Base-by-base conservation (phyloP, 2,329 filamentous ascomycete species). In the Monilinia laxa region DNA sequence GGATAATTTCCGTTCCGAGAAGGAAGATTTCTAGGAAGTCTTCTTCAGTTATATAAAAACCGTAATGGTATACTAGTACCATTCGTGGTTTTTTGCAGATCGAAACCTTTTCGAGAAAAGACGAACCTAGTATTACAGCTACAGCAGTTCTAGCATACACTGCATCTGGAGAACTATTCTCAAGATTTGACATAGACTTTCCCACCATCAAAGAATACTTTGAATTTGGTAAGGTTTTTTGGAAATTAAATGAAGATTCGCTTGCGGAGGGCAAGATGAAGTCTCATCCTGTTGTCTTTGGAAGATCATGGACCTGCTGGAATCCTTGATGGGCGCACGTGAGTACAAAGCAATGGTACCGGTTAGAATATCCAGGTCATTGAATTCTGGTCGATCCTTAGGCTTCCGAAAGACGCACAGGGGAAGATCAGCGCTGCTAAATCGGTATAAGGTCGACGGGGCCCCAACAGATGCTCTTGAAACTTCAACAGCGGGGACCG, bases 91-190 rank as follows among this genome's bases (percentile, higher is more conserved):
- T 28, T 18, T 18, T 59, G 2, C 38, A 14, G 4, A 45, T 42
- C 7, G 56, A 45, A 5, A 45, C 18, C 14, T 64, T 55, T 23
- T 6, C 38, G 0, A n/a, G 38, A 14, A 55, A 64, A 18, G 25
- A 55, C 20, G 60, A 64, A 28, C 38, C 25, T 12, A 55, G 55
- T 11, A 9, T 64, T 4, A 47, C 10, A n/a, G 51, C 60, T 42
- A 53, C 16, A 9, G 49, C 35, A 31, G 9, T 40, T n/a, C 35
- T 64, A 16, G 62, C 38, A n/a, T 64, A 49, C 40, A 64, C 62
- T 28, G 38, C 25, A 5, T 6, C 16, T 45, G 62, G 52, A 45
- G 51, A 28, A 28, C 28, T 25, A 2, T 64, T 56, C n/a, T 47
- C 23, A 6, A 56, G 45, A 11, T 35, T 47, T 38, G 40, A 40